A percentile compares a stretch with the other conserved stretches of the same genome.
phyloP scores from a whole-genome alignment of 129 eudicot species.

The Helichrysum umbraculigerum region DNA sequence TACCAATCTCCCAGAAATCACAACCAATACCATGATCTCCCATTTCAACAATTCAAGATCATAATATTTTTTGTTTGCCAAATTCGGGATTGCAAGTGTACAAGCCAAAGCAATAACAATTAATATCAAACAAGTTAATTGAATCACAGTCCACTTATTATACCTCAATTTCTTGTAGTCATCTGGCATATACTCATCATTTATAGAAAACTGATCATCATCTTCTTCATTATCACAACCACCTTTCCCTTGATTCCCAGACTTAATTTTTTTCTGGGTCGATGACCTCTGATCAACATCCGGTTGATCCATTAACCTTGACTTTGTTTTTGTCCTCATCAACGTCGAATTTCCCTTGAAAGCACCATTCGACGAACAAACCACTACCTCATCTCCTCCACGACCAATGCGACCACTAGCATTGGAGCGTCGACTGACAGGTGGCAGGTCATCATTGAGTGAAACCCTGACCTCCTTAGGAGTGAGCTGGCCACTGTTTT shows the following conservation, averaged over 20 bases:
- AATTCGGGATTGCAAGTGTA: slow-evolving; percentile 33
- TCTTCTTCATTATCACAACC: slow-evolving; percentile 39
- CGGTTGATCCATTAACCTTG: slow-evolving; percentile 62
- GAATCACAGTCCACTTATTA: slow-evolving; percentile 43
- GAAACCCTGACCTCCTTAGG: slow-evolving; percentile 47
- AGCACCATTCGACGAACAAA: slow-evolving; percentile 38
- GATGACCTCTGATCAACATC: slow-evolving; percentile 28
- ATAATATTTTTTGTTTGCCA: slow-evolving; percentile 28
- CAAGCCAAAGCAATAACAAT: slow-evolving; percentile 50
- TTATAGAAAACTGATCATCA: slow-evolving; percentile 36
- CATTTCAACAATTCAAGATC: slow-evolving; percentile 61
- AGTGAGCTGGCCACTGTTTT: slow-evolving; percentile 36
- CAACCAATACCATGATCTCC: slow-evolving; percentile 53
- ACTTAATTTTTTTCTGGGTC: background rate
- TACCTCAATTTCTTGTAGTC: slow-evolving; percentile 60
- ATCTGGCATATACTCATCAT: slow-evolving; percentile 60
- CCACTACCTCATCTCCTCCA: slow-evolving; percentile 30
- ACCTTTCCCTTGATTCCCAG: slow-evolving; percentile 33
- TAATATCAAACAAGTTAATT: slow-evolving; percentile 45
- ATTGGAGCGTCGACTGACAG: slow-evolving; percentile 40
- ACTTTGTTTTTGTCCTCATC: slow-evolving; percentile 53
- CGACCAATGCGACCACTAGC: slow-evolving; percentile 23
- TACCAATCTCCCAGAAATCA: slow-evolving; percentile 59
- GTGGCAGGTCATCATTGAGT: slow-evolving; percentile 31
- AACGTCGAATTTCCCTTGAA: slow-evolving; percentile 41